Evolutionary conservation across 257 asterid genomes (phyloP).

Genomic region (Plantago major): DNA sequence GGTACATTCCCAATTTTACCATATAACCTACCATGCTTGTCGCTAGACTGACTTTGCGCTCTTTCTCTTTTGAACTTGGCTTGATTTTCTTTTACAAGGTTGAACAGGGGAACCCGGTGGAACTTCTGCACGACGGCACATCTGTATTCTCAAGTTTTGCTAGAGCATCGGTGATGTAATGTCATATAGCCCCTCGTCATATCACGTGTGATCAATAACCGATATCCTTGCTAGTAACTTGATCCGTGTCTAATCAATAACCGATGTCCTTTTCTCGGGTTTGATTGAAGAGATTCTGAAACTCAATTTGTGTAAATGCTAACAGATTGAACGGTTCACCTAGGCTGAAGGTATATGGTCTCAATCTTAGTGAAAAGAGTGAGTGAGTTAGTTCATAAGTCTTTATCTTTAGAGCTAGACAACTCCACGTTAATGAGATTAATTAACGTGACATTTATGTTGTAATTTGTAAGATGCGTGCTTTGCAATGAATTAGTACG

Average conservation of each 20-base stretch:
- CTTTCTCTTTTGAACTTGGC: background rate
- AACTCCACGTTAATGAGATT: too few species aligned
- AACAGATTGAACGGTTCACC: too few species aligned
- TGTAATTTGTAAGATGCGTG: background rate
- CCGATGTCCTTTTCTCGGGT: background rate
- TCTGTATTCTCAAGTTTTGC: conserved; percentile 44
- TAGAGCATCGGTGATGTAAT: conserved; percentile 45
- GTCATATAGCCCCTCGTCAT: background rate
- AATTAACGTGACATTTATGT: background rate
- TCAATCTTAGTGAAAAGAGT: too few species aligned
- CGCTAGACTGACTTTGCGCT: background rate
- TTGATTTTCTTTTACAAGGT: conserved; percentile 23
- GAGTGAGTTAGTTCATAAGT: too few species aligned
- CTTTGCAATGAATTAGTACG: background rate
- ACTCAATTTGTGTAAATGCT: too few species aligned
- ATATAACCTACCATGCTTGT: background rate
- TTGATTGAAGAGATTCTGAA: too few species aligned
- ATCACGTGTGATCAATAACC: background rate
- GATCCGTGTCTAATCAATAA: background rate
- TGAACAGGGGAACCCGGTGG: conserved; percentile 46
- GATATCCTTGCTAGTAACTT: background rate
- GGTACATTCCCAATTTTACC: conserved; percentile 31
- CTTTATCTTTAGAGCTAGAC: too few species aligned
- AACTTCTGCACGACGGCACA: conserved; percentile 28
- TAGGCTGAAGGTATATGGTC: too few species aligned